Percentiles rank a stretch among this genome's conserved stretches.
Conservation (phyloP, 192 early-diverging fungal genomes). For the Umbelopsis ramanniana region DNA sequence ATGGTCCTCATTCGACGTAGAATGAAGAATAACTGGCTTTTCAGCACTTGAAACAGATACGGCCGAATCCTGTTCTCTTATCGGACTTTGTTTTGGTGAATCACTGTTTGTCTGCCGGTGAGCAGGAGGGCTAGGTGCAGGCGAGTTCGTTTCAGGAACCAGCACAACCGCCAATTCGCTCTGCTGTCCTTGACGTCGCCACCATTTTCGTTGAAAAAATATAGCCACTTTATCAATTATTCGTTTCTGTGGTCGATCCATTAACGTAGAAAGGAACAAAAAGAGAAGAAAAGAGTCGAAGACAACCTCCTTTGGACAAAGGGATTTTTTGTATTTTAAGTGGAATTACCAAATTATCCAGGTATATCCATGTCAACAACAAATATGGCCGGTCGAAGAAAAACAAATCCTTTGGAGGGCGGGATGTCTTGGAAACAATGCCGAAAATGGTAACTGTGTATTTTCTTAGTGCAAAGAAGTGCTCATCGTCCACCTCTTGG, state of each 20-base stretch:
- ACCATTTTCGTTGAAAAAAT: conserved; percentile 15
- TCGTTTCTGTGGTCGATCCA: conserved; percentile 18
- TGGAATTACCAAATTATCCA: background rate
- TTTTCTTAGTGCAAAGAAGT: background rate
- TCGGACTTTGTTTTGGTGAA: background rate
- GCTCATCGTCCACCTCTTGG: too few relatives aligned
- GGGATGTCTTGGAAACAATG: conserved; percentile 6
- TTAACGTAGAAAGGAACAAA: background rate
- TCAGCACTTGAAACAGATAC: conserved; percentile 10
- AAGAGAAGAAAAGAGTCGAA: background rate
- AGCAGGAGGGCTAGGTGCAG: too few relatives aligned
- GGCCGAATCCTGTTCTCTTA: conserved; percentile 3
- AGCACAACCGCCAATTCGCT: background rate
- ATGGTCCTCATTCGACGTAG: background rate
- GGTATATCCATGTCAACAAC: background rate
- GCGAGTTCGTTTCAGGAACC: background rate
- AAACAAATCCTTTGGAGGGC: conserved; percentile 4
- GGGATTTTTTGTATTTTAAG: background rate
- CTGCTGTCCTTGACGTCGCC: background rate
- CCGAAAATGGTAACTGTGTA: conserved; percentile 16
- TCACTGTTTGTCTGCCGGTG: too few relatives aligned
- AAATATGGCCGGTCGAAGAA: conserved; percentile 7
- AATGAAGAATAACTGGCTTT: background rate
- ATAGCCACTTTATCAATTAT: background rate
- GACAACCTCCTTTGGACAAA: background rate